Evolutionary conservation across 495 filamentous ascomycete species (phyloP), one percentile per base, ranked within the genome.

Genomic region (Penicillium angulare): DNA sequence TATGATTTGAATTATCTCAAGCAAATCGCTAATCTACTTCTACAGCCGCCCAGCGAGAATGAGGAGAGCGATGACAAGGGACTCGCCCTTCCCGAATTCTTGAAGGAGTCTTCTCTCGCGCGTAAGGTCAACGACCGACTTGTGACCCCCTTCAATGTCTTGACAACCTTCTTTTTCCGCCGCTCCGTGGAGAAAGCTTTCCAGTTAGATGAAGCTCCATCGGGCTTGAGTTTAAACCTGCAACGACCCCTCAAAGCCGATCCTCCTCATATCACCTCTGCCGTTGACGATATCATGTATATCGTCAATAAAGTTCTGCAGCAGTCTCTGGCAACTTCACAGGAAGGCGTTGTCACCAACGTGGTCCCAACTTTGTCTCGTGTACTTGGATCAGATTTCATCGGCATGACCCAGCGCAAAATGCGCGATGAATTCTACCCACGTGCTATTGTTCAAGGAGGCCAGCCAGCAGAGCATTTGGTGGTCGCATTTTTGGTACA

Each of bases 261-360:
- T 59, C 82, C 90, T 8, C 93, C 93, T 8, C 95, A 87, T 57
- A 96, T 98, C 60, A 92, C 91, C 43, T 95, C 91, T 0, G 90
- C 93, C 1, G 92, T 98, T 7, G 93, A 97, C 73, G 93, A 95
- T 68, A 92, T 97, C 47, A 97, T 97, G 95, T 98, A 97, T 72
- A 96, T 97, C 54, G 90, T 96, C 61, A 92, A 95, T 63, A 87
- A 92, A 42, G 86, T 96, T 33, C 76, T 97, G 32, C 85, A 90
- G 41, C 86, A 90, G 51, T 86, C 90, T 5, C 77, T 97, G 34
- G 83, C 88, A 1, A 97, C 93, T 5, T 89, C 88, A 0, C 91
- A 96, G 62, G 71, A 81, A 45, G 74, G 78, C 5, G 84, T 96
- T 16, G 76, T 92, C 18, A 81, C 80, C 44, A 85, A 79, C 35